Evolutionary conservation across 148 eudicot species (phyloP), one percentile per base, ranked within the genome.

Genomic region (Fagopyrum tataricum): DNA sequence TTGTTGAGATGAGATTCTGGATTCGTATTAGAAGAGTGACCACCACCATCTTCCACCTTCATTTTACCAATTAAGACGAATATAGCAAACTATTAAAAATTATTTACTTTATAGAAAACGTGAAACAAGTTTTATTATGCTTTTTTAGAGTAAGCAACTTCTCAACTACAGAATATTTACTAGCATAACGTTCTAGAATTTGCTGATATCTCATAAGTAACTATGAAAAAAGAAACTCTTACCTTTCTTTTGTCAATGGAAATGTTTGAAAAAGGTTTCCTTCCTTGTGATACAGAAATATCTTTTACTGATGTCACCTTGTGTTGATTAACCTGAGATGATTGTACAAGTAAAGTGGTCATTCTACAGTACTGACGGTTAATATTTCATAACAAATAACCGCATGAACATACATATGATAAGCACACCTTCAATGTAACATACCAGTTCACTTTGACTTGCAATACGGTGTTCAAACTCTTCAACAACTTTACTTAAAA

Each of bases 401-500:
- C 61, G 41, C 31, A 52, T 59, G 48, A 26, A 48, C 2, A 10
- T 58, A 23, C 12, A 58, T 12, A 58, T 21, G 1, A 58, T 10
- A 58, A 21, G 64, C 37, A 58, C 31, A 23, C 23, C 64, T 31
- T 64, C 39, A 84, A 75, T 1, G 13, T 71, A 51, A 81, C 76
- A 51, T 86, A 94, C 98, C 97, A 67, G 18, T 59, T 88, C 83
- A 74, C 71, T 73, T 81, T 82, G 88, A 81, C 76, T 62, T 56
- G 90, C 79, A 64, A 94, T 76, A 42, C 87, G 96, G 51, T 94
- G 87, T 78, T 94, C 98, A 72, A 91, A 91, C 82, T 94, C 97
- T 83, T 94, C 90, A 61, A 86, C 87, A 76, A 91, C 97, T 81
- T 90, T 94, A 37, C 81, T 84, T 44, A 94, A 84, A 72, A 94